Evolutionary conservation across 2,329 filamentous ascomycete genomes (phyloP).

Genomic region (Hypoxylon sp.): DNA sequence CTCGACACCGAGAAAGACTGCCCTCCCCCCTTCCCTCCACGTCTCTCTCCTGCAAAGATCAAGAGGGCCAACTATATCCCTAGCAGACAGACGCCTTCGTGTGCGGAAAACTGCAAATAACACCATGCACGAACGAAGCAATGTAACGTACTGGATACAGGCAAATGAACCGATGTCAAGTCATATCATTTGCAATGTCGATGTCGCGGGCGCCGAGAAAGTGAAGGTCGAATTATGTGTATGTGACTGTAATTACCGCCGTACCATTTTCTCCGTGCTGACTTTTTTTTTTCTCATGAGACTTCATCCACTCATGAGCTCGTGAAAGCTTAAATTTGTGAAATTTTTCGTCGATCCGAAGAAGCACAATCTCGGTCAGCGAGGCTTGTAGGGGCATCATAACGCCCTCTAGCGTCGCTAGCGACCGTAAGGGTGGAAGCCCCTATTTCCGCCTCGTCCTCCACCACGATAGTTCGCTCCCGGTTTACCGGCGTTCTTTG

Average conservation of each 20-base stretch:
- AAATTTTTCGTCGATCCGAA: conserved; percentile 11
- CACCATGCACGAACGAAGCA: conserved; percentile 21
- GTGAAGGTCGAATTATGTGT: conserved; percentile 11
- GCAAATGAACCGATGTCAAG: conserved; percentile 26
- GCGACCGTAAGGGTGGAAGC: conserved; percentile 81
- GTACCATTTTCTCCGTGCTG: conserved; percentile 17
- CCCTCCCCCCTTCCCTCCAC: conserved; percentile 12
- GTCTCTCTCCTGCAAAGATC: conserved; percentile 8
- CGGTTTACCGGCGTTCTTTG: conserved; percentile 93
- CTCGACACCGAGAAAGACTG: conserved; percentile 20
- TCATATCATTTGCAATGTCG: conserved; percentile 25
- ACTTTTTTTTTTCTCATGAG: conserved; percentile 15
- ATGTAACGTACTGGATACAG: conserved; percentile 32
- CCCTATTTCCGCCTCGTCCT: conserved; percentile 80
- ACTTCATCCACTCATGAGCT: conserved; percentile 35
- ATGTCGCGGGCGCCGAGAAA: conserved; percentile 18
- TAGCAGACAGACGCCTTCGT: conserved; percentile 14
- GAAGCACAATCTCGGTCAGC: conserved; percentile 3
- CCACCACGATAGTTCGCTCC: conserved; percentile 95
- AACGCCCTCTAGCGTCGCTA: conserved; percentile 36
- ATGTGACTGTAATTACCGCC: neutral
- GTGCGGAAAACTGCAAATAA: conserved; percentile 24
- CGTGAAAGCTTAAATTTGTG: conserved; percentile 26
- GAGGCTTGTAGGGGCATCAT: neutral
- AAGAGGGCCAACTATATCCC: conserved; percentile 26